Percentiles rank a stretch among this genome's conserved stretches.
Evolutionary conservation across 495 filamentous ascomycete species (phyloP).

Genomic region (Penicillium simplicissimum): DNA sequence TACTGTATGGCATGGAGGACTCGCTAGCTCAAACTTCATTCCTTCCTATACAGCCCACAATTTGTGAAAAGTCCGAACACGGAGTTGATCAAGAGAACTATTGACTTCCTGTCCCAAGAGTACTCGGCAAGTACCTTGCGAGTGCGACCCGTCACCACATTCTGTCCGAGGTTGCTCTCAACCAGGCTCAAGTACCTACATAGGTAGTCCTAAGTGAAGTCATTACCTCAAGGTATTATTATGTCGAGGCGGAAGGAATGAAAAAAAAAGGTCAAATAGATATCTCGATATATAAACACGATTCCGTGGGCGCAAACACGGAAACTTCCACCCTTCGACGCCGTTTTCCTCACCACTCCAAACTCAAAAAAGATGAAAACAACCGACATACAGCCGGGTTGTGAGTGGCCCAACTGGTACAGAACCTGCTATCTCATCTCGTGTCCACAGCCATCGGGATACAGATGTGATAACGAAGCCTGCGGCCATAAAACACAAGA

Average conservation of each 20-base stretch:
- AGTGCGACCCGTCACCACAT: background rate
- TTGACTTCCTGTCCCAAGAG: background rate
- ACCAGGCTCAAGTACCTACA: background rate
- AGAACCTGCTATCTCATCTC: conserved; percentile 2
- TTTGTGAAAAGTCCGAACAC: background rate
- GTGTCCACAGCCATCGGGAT: background rate
- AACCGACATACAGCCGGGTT: conserved; percentile 12
- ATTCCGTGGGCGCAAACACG: conserved; percentile 11
- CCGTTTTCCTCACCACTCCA: conserved; percentile 23
- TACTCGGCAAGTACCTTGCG: background rate
- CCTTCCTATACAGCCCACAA: background rate
- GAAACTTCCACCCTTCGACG: conserved; percentile 19
- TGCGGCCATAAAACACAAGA: conserved; percentile 13
- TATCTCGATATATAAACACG: conserved; percentile 25
- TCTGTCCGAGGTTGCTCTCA: background rate
- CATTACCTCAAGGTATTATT: too few species aligned
- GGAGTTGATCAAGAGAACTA: background rate
- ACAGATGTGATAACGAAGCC: background rate
- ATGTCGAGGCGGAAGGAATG: background rate
- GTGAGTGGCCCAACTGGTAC: conserved; percentile 13
- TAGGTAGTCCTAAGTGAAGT: background rate
- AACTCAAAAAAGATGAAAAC: conserved; percentile 13
- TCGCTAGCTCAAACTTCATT: background rate
- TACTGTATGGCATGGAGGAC: background rate
- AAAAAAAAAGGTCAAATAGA: conserved; percentile 8